Base-by-base conservation (phyloP, 192 early-diverging fungal genomes). In the Mortierella claussenii region DNA sequence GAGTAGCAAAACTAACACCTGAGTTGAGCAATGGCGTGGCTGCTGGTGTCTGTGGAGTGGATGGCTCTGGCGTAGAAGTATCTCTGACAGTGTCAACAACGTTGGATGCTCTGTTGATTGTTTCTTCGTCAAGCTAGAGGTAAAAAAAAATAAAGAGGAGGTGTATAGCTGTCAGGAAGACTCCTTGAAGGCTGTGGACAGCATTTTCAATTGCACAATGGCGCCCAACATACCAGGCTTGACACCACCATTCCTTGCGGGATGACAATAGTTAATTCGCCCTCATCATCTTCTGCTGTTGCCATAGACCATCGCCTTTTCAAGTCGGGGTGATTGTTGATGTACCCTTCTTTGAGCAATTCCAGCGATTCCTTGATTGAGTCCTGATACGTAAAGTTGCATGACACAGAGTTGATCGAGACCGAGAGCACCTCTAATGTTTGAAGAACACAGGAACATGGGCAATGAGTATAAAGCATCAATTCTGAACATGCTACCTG, bases 231-330 rank as follows among this genome's bases (percentile, higher is more conserved):
- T 55, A 65, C 73, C 46, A 73, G 32, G 69, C 65, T 68, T 27
- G 61, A 64, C 44, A 66, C 28, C 61, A 80, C 42, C 79, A 75
- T 55, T 48, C 69, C 36, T 10, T 55, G 31, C 2, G 83, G 83
- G 36, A 85, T 64, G n/a, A 34, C 62, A 23, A 82, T 60, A 4
- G 45, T 55, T n/a, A 85, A 40, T 33, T 86, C 84, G 13, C 84
- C 84, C 42, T 86, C 84, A 36, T 86, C 80, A 31, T 80, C 79
- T 21, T 83, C 82, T 21, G 80, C 73, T 20, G 83, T 68, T 12
- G 84, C 82, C 60, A 54, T 58, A 4, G 83, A 55, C 65, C 83
- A 86, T 49, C 78, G 64, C 27, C 78, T 68, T 44, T 81, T 83
- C 30, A 83, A 76, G 6, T 79, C 82, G 18, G 60, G 84, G 23